A percentile compares a stretch with the other conserved stretches of the same genome.
Conservation (phyloP, 306 rosid species). For the Clitoria ternatea region DNA sequence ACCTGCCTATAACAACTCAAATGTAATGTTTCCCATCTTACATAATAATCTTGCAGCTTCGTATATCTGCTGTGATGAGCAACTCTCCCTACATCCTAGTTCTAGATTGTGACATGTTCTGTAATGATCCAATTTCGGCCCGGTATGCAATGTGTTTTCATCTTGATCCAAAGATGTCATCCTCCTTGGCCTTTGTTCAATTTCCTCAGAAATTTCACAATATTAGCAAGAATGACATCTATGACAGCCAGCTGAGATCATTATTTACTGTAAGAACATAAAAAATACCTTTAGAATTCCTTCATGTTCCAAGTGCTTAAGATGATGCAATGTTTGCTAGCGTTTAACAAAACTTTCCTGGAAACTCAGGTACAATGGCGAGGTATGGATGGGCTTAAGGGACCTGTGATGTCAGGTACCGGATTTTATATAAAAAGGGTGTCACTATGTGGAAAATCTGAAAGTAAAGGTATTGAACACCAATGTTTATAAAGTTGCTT, state of each 20-base stretch:
- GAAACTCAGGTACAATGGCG: conserved; percentile 36
- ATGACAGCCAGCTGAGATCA: conserved; percentile 53
- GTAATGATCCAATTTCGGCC: conserved; percentile 63
- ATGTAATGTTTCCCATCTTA: neutral
- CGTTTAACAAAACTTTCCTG: neutral
- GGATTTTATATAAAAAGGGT: conserved; percentile 53
- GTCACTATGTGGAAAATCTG: conserved; percentile 34
- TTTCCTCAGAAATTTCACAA: conserved; percentile 60
- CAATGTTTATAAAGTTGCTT: neutral
- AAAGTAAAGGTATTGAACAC: conserved; percentile 33
- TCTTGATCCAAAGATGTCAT: conserved; percentile 58
- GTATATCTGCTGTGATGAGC: conserved; percentile 64
- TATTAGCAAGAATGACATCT: conserved; percentile 54
- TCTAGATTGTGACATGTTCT: conserved; percentile 79
- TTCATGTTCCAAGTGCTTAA: neutral
- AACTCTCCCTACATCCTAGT: conserved; percentile 62
- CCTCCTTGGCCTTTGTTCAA: conserved; percentile 60
- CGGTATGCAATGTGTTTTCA: conserved; percentile 69
- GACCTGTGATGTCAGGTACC: conserved; percentile 61
- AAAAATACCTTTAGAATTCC: neutral
- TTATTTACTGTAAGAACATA: conserved; percentile 23
- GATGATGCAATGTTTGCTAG: neutral
- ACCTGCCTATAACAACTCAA: neutral
- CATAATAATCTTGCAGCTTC: conserved; percentile 39
- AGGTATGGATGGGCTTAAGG: conserved; percentile 58